phyloP scores from a whole-genome alignment of 331 rosid genomes.

The Acacia pycnantha region DNA sequence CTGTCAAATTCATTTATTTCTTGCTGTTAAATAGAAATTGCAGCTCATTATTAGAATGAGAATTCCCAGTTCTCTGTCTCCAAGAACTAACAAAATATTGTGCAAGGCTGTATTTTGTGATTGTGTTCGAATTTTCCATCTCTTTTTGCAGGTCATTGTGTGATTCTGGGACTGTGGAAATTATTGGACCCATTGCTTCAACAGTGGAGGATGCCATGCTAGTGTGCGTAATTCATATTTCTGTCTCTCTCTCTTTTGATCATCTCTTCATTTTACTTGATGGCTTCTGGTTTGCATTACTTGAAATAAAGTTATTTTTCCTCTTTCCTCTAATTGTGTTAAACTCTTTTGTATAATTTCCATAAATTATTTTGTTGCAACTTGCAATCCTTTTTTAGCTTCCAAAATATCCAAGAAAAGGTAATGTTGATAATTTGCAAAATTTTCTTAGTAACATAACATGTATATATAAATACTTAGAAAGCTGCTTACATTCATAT shows the following conservation, averaged over 20 bases:
- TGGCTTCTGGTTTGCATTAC: constrained; percentile 14
- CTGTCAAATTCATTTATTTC: neutral
- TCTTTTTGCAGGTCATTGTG: constrained; percentile 67
- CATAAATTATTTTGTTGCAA: neutral
- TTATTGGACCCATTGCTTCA: constrained; percentile 94
- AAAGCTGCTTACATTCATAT: neutral
- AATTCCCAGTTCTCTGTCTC: neutral
- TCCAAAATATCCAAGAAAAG: neutral
- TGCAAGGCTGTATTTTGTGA: constrained; percentile 4
- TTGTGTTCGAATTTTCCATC: neutral
- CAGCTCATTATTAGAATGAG: neutral
- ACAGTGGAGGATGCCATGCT: constrained; percentile 88
- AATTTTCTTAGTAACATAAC: neutral
- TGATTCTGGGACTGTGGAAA: constrained; percentile 85
- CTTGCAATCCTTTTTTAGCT: neutral
- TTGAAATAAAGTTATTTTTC: constrained; percentile 6
- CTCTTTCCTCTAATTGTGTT: neutral
- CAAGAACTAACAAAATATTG: constrained; percentile 3
- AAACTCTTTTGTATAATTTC: neutral
- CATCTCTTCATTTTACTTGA: constrained; percentile 24
- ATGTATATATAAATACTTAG: neutral
- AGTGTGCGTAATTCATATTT: constrained; percentile 60
- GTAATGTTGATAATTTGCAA: neutral
- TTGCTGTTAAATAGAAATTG: neutral
- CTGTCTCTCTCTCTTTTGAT: constrained; percentile 1